phyloP scores from a whole-genome alignment of 2,329 filamentous ascomycete species.

The Colletotrichum sp. region DNA sequence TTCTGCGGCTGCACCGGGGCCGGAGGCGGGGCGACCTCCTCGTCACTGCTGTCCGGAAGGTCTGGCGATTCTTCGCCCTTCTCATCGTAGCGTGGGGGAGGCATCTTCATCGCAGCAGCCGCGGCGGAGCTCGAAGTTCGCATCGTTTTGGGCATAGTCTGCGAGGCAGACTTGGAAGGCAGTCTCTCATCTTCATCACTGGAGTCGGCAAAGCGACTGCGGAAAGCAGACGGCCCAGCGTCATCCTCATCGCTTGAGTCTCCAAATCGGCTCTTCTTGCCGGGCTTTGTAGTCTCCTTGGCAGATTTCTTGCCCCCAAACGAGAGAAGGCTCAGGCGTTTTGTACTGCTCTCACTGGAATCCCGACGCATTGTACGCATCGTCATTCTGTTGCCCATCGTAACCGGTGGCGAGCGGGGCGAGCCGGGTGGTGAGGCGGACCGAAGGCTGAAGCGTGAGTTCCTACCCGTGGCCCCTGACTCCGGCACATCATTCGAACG shows the following conservation, averaged over 20 bases:
- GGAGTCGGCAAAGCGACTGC: slow-evolving; percentile 72
- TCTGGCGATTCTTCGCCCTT: slow-evolving; percentile 58
- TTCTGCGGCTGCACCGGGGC: slow-evolving; percentile 9
- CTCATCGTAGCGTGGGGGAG: slow-evolving; percentile 45
- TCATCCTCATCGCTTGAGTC: slow-evolving; percentile 69
- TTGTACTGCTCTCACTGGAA: slow-evolving; percentile 38
- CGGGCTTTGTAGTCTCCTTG: slow-evolving; percentile 34
- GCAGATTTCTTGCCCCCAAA: slow-evolving; percentile 42
- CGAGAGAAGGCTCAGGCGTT: slow-evolving; percentile 44
- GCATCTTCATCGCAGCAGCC: slow-evolving; percentile 40
- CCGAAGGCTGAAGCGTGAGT: slow-evolving; percentile 66
- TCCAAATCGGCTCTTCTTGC: slow-evolving; percentile 59
- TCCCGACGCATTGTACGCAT: slow-evolving; percentile 49
- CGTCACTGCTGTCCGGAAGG: slow-evolving; percentile 64
- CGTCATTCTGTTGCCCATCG: slow-evolving; percentile 46
- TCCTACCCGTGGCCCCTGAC: background rate
- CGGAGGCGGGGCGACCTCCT: slow-evolving; percentile 25
- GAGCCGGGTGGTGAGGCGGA: slow-evolving; percentile 72
- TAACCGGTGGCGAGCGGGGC: slow-evolving; percentile 44
- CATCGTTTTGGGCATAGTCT: slow-evolving; percentile 42
- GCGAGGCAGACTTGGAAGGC: slow-evolving; percentile 76
- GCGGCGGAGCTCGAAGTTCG: slow-evolving; percentile 35
- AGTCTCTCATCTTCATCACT: slow-evolving; percentile 69
- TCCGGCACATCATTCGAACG: slow-evolving; percentile 57
- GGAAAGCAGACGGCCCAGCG: slow-evolving; percentile 41